These are phyloP conservation scores for Stephania yunnanensis DNA, from an alignment of 164 flowering plant species.

Conservation along the genomic window DNA sequence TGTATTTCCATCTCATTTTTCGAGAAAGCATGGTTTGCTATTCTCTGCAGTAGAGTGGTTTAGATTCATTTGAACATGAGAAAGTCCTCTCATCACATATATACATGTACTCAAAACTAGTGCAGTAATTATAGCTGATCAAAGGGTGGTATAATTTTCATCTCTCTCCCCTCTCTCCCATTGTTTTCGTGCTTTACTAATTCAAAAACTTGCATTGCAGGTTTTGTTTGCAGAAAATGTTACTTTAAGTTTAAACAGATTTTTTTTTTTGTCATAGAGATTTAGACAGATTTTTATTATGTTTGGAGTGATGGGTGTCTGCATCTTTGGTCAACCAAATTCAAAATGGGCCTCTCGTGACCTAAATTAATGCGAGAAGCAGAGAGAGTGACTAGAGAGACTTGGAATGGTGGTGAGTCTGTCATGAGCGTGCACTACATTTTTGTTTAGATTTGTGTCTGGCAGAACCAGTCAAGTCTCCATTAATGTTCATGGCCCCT, in stretches of 20 bases:
- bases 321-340: not conserved
- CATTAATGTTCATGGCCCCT: not conserved
- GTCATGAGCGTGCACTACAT: not conserved
- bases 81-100: not conserved
- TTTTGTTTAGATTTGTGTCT: not conserved
- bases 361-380: not conserved
- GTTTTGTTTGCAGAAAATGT: not conserved
- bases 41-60: not conserved
- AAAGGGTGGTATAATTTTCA: not conserved
- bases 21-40: too few relatives aligned
- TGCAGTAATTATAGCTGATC: not conserved
- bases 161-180: not conserved
- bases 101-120: not conserved
- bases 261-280: not conserved
- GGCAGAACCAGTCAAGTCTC: not conserved
- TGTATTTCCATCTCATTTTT: not conserved
- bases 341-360: not conserved
- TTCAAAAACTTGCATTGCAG: not conserved
- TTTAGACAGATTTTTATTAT: not conserved
- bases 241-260: not conserved
- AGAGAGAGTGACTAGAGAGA: not conserved
- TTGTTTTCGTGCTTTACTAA: not conserved
- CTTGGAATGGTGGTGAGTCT: not conserved
- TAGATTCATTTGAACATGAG: not conserved
- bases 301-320: not conserved